Evolutionary conservation across 129 eudicot species (phyloP), one percentile per base, ranked within the genome.

Genomic region (Ambrosia artemisiifolia): DNA sequence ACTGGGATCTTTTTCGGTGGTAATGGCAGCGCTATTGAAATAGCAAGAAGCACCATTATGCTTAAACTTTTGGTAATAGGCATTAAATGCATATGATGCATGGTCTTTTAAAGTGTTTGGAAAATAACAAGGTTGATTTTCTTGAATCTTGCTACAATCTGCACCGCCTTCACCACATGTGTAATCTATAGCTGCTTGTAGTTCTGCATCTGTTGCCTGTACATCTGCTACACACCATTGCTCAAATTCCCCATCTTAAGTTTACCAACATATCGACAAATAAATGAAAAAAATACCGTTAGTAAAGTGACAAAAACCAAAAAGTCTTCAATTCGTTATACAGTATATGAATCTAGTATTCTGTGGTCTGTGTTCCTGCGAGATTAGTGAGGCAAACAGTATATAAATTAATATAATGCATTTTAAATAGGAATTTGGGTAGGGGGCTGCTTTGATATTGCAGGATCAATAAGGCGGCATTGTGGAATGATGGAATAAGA

Each of bases 151-250:
- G 70, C 85, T 88, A 51, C 92, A 89, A 62, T 86, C 69, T 20
- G 85, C 95, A 65, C 88, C 84, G 2, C 94, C 91, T 63, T 73
- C 81, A 0, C 95, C 95, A 67, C 95, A 91, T 33, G 86, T 87
- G 86, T 88, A 91, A 46, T 85, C 81, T 42, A 88, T 50, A 12
- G 86, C 95, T 35, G 69, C 80, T 62, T 91, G 88, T 80, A 91
- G 46, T 68, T 83, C 95, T 43, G 78, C 73, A 57, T 91, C 95
- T 49, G 92, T 72, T 28, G 86, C 86, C 74, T 87, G 97, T 53
- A 69, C 91, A 80, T 85, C 88, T 28, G 95, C 95, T 53, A 91
- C 67, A 82, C 97, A 91, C 91, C 92, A 91, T 57, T 90, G 89
- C 76, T 78, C 89, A 34, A 79, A 69, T 63, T 82, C 73, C 48